Base-by-base conservation (phyloP, 2,329 filamentous ascomycete species). In the Cordyceps tenuipes region DNA sequence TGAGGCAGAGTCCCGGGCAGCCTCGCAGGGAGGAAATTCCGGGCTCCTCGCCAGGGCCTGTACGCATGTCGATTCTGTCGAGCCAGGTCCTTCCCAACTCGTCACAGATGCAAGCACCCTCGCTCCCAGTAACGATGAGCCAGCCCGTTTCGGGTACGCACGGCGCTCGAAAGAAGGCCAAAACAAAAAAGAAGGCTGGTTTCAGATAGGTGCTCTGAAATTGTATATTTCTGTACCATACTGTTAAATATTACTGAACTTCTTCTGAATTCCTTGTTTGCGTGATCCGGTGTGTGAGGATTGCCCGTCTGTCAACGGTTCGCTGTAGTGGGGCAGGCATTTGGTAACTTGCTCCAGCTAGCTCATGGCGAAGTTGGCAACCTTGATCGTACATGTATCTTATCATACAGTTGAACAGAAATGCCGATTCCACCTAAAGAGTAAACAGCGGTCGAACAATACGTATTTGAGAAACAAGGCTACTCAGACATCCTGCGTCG, bases 91-190 rank as follows among this genome's bases (percentile, higher is more conserved):
- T 64, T 8, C 69, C 69, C 1, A 66, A 63, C 55, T 75, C 72
- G 26, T 72, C 71, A 26, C 75, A 76, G 65, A 69, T 66, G 41
- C 68, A 71, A 44, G 67, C 63, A 1, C 56, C 65, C 1, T 58
- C 67, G 13, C 65, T 67, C 46, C 66, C 71, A 3, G 63, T 72
- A 57, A 69, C 72, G n/a, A 78, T 78, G 72, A 79, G 77, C 56
- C 78, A 80, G 65, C 74, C 76, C 10, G 66, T 76, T 15, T 61
- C 71, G n/a, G 79, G 79, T 2, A 64, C 68, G 5, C 79, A 79
- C 73, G 79, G 79, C 29, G 73, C 73, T 63, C 70, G 78, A 54
- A 73, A 71, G 62, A 72, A 69, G 57, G 78, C 31, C 13, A 57
- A 62, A 53, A 41, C 36, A 5, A 62, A 62, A 53, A 39, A 50